Evolutionary conservation across 2,329 filamentous ascomycete species (phyloP).

Genomic region (Arthrinium phaeospermum): DNA sequence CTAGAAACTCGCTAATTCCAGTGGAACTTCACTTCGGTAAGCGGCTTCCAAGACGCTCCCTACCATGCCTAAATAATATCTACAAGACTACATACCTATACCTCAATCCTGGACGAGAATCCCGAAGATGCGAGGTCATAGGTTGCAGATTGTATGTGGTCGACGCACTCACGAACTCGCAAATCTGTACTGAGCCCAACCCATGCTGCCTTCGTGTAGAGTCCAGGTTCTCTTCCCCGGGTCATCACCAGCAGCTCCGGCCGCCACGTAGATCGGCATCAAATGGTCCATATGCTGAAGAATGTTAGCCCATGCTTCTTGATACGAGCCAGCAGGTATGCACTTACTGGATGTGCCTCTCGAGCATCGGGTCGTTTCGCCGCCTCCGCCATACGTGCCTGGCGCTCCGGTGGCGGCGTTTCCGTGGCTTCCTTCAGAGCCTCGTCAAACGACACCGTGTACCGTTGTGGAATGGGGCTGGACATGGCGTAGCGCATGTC

Average conservation of each 20-base stretch:
- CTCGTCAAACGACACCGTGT: conserved; percentile 68
- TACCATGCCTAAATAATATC: background rate
- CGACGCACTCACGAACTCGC: conserved; percentile 31
- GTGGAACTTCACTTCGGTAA: background rate
- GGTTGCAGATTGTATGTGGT: background rate
- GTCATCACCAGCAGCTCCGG: conserved; percentile 52
- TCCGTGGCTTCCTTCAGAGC: conserved; percentile 70
- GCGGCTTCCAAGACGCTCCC: background rate
- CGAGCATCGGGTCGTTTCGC: conserved; percentile 50
- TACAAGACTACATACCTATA: background rate
- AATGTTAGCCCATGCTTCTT: conserved; percentile 18
- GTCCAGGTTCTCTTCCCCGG: conserved; percentile 51
- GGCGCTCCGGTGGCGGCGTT: conserved; percentile 43
- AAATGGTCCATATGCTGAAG: conserved; percentile 53
- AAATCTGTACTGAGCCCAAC: conserved; percentile 55
- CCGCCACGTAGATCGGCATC: conserved; percentile 54
- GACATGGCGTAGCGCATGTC: conserved; percentile 56
- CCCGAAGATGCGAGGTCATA: background rate
- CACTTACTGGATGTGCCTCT: conserved; percentile 49
- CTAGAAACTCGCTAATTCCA: background rate
- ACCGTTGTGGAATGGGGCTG: conserved; percentile 55
- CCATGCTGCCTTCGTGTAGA: conserved; percentile 50
- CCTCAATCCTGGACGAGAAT: background rate
- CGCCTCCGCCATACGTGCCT: conserved; percentile 46
- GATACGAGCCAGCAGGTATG: background rate